Evolutionary conservation across 805 yeast genomes (phyloP), one percentile per base, ranked within the genome.

Genomic region (Myxozyma mucilagina): DNA sequence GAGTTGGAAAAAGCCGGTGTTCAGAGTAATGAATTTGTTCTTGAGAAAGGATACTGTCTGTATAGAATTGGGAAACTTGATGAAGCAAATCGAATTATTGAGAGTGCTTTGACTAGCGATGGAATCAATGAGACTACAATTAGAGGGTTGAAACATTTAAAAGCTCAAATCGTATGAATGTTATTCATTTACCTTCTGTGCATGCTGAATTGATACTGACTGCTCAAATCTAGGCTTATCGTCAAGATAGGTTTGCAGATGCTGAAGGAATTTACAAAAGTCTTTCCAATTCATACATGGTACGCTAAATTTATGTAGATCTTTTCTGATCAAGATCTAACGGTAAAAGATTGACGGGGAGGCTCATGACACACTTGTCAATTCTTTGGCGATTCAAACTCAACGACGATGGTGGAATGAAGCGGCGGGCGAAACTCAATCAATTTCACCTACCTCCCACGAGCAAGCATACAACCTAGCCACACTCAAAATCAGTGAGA

Each of bases 391-490:
- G 4, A 79, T 84, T n/a, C 73, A 82, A 29, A 83, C 89, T 10
- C 88, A 85, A 64, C 74, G 51, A 34, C 47, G 53, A 14, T 63
- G 56, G 51, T 56, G 59, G 60, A 52, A 49, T 35, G 24, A 44
- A 44, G 7, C 14, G 4, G 35, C 24, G 41, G 50, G 16, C 20
- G 47, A 43, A 4, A 36, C 52, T 9, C 55, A 61, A 34, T 18
- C 31, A 10, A 5, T 51, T 36, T 18, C 52, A 13, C n/a, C 48
- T 38, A 44, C 38, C 16, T 75, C 82, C 8, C 86, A 86, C 68
- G 93, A 87, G 69, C 78, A 78, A 56, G 69, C 78, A 4, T 87
- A 85, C 76, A 87, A 87, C 73, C 75, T 78, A 8, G 84, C 90
- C 0, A 74, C 84, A 60, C 78, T 82, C 42, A 73, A 74, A 53